A percentile compares a stretch with the other conserved stretches of the same genome.
These are phyloP conservation scores for Penicillium sp. DNA, from an alignment of 2,329 filamentous ascomycete species.

Conservation along the genomic window DNA sequence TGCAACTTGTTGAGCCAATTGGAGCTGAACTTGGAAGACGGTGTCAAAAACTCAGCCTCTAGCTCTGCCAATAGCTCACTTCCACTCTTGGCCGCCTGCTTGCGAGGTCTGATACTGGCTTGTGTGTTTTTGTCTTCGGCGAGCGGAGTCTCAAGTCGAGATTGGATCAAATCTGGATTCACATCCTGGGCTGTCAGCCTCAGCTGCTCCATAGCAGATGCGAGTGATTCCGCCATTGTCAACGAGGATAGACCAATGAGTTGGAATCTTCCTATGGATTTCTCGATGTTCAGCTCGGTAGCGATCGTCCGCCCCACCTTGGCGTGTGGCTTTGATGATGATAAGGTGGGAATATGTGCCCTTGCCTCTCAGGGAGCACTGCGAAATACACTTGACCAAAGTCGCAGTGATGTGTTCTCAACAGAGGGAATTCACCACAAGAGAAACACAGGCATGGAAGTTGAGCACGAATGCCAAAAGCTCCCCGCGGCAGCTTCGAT, in stretches of 20 bases:
- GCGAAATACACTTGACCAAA: background rate
- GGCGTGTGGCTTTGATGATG: constrained; percentile 7
- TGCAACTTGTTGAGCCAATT: constrained; percentile 90
- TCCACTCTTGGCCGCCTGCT: constrained; percentile 54
- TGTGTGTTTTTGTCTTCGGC: constrained; percentile 38
- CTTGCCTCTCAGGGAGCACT: no score
- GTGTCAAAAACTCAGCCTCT: constrained; percentile 77
- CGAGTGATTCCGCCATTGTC: constrained; percentile 37
- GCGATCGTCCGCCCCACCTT: constrained; percentile 23
- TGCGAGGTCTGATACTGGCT: constrained; percentile 49
- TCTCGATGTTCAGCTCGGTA: constrained; percentile 17
- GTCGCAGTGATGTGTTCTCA: background rate
- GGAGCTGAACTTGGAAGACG: constrained; percentile 77
- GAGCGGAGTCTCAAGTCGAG: constrained; percentile 34
- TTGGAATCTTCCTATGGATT: background rate
- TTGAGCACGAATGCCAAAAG: background rate
- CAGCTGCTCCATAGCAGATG: constrained; percentile 38
- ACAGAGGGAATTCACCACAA: background rate
- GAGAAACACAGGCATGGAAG: background rate
- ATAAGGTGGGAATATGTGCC: background rate
- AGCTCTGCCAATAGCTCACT: constrained; percentile 72
- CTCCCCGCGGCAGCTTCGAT: constrained; percentile 11
- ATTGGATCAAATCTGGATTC: constrained; percentile 31
- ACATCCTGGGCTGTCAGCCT: constrained; percentile 34
- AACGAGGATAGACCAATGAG: background rate